Conservation (phyloP, 495 filamentous ascomycete species). For the Tuber microsphaerosporum region DNA sequence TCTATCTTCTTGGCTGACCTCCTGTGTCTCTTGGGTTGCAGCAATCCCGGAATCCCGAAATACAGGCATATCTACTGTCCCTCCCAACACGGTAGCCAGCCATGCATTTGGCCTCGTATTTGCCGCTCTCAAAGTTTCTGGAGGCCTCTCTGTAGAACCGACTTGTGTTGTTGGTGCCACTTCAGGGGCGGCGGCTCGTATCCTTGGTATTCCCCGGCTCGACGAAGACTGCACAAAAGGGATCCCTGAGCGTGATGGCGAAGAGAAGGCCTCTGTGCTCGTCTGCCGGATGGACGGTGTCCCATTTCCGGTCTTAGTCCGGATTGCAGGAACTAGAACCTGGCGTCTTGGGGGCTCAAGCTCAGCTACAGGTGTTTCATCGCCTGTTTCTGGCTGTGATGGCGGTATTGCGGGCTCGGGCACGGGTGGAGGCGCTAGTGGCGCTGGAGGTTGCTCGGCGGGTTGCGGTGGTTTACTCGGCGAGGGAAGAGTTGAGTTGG, state of each 20-base stretch:
- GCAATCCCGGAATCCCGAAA: neutral
- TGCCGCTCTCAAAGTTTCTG: neutral
- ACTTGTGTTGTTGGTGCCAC: neutral
- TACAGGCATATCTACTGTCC: neutral
- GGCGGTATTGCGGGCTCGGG: neutral
- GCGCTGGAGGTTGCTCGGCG: slow-evolving; percentile 4
- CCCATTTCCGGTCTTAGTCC: neutral
- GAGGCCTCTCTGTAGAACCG: neutral
- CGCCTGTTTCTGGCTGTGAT: slow-evolving; percentile 4
- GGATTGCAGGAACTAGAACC: neutral
- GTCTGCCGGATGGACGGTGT: slow-evolving; percentile 9
- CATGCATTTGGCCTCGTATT: neutral
- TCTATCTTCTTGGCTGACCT: neutral
- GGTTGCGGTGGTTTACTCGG: neutral
- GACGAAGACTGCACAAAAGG: neutral
- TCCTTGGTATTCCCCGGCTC: neutral
- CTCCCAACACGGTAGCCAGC: neutral
- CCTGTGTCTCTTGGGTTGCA: neutral
- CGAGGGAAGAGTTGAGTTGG: neutral
- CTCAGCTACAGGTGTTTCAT: neutral
- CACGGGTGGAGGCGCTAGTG: neutral
- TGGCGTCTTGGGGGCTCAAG: neutral
- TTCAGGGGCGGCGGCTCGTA: neutral
- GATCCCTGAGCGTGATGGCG: neutral
- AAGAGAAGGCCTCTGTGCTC: neutral